Conservation (phyloP, 768 basidiomycete species). For the Trametes elegans region DNA sequence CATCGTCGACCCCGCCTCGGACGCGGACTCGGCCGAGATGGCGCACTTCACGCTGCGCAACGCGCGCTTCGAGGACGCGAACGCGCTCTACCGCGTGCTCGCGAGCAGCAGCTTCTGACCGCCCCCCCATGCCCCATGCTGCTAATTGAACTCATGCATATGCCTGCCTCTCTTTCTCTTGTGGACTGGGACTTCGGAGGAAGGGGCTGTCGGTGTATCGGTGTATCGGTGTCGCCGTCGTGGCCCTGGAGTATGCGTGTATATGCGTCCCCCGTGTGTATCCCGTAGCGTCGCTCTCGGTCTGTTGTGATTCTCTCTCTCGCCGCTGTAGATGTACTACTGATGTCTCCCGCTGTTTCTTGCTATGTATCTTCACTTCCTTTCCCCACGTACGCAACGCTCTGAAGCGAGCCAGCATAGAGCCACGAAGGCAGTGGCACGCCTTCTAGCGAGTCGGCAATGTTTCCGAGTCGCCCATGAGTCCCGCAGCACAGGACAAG, state of each 20-base stretch:
- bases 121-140: background rate
- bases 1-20: slow-evolving; percentile 57
- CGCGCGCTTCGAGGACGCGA: slow-evolving; percentile 76
- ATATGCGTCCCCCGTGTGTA: slow-evolving; percentile 4
- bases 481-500: too few relatives aligned
- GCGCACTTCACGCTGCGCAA: slow-evolving; percentile 71
- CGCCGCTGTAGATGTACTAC: slow-evolving; percentile 10
- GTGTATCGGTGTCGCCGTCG: too few relatives aligned
- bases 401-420: too few relatives aligned
- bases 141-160: background rate
- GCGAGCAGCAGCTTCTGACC: slow-evolving; percentile 40
- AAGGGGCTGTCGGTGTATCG: background rate
- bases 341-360: slow-evolving; percentile 4
- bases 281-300: slow-evolving; percentile 13
- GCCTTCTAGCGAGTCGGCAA: too few relatives aligned
- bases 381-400: too few relatives aligned
- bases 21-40: slow-evolving; percentile 76
- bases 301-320: background rate
- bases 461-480: too few relatives aligned
- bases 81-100: slow-evolving; percentile 64
- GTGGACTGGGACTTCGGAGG: slow-evolving; percentile 4
- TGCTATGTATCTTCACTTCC: slow-evolving; percentile 1
- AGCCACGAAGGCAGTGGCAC: too few relatives aligned
- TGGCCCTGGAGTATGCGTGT: background rate
- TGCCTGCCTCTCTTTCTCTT: background rate